Evolutionary conservation across 768 basidiomycete species (phyloP), one percentile per base, ranked within the genome.

Genomic region (Termitomyces sp.): DNA sequence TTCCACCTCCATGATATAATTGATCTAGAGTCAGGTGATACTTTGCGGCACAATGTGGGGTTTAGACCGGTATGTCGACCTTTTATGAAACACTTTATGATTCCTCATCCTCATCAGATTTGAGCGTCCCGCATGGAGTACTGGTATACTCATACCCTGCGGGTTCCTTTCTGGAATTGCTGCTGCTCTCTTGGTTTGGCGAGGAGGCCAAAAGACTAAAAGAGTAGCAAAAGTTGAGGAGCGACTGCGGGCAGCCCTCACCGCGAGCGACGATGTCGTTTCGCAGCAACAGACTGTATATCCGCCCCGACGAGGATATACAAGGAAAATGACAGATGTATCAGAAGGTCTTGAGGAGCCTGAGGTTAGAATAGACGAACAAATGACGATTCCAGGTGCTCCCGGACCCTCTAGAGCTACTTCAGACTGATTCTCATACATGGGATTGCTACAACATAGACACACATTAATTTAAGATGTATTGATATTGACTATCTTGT

Each of bases 21-120:
- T 31, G 15, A 49, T 34, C 33, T 24, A 51, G 2, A 15, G 2
- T 15, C 58, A 87, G 81, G 76, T 81, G 48, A 77, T 87, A 20
- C 72, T 92, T 7, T 89, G 90, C 64, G 86, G 81, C 10, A 83
- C 80, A 46, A 92, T 92, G 90, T 93, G 91, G 92, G 79, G 85
- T 8, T 64, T 92, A 65, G 82, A 91, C 64, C 76, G 87, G 79
- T 84, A 62, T 61, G 68, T 57, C 24, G 22, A 24, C 33, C 37
- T 20, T 41, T 6, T 22, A n/a, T 51, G 22, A 5, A 44, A 16
- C 16, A 13, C 28, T 10, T n/a, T 7, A 22, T 42, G n/a, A 54
- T 20, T 57, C 6, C n/a, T 47, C 47, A 15, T 57, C 5, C n/a
- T 47, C 50, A 15, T 18, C 45, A 83, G 81, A 29, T 86, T 87